Base-by-base conservation (phyloP, 495 filamentous ascomycete genomes). In the Ramalina intermedia region DNA sequence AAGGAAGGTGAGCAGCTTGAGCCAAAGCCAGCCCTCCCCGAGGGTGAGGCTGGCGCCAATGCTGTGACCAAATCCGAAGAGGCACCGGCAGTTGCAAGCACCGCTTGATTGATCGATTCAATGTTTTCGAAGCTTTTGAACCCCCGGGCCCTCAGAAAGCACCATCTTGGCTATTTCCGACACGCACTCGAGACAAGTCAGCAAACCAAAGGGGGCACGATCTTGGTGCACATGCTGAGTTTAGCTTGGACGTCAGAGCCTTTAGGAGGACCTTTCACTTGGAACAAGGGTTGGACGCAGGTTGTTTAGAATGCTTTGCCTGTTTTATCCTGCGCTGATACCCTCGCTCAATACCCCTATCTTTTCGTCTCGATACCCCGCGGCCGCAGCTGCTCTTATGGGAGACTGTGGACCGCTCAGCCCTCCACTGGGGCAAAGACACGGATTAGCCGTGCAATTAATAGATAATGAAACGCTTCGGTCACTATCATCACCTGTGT, bases 351-450 rank as follows among this genome's bases (percentile, higher is more conserved):
- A 51, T 55, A 55, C 48, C 52, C 46, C 16, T 39, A 40, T 48
- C 41, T 16, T 14, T 35, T 33, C 43, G 52, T 55, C 49, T 49
- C 47, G 48, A 55, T 55, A 55, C 49, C 52, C 52, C 52, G 47
- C 48, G 48, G 41, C 48, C 14, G 21, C 49, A 6, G 36, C 11
- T 40, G 45, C 52, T 51, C 52, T 40, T 55, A 55, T 51, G 35
- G 52, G 52, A 51, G 43, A 38, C 43, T 27, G 24, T 35, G 29
- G 47, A 20, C 39, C 52, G 52, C 52, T 55, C 52, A 49, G 48
- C 48, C 41, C 29, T 33, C 29, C 8, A 47, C 37, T 47, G 47
- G 52, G 52, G 52, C 52, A 45, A 45, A 38, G 18, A 13, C n/a
- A 37, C 44, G 44, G 44, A 35, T 6, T 41, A 39, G 40, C 39